Evolutionary conservation across 2,329 filamentous ascomycete genomes (phyloP), one percentile per base, ranked within the genome.

Genomic region (Ascochyta pisi): DNA sequence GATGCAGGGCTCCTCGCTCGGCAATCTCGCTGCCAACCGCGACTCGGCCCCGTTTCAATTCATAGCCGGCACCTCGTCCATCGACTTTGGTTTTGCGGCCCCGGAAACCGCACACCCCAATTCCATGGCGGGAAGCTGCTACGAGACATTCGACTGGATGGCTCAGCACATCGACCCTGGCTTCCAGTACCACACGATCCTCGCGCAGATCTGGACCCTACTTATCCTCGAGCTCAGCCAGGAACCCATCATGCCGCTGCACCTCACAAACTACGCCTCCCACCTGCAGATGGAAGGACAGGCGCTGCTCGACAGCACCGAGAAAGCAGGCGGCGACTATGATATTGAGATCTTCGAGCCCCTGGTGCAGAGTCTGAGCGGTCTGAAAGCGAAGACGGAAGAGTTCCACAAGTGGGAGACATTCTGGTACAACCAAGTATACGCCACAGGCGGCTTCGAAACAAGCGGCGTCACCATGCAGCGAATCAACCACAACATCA

Each of bases 21-120:
- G 87, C 41, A 85, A 86, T 2, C 82, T 96, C 0, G 91, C 88
- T 12, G 87, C 87, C 4, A 88, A 84, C 9, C 89, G 91, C 63
- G 95, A 98, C 75, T 95, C 91, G 67, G 89, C 92, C 3, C 87
- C 92, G 2, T 99, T 98, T 75, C 94, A 96, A 76, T 86, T 94
- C 71, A 90, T 98, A 46, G 92, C 91, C 0, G 95, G 95, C 48
- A 92, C 88, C 7, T 94, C 92, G 40, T 93, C 90, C 10, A 81
- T 99, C 52, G 92, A 98, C 73, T 85, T 99, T 62, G 84, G 86
- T 26, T 98, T 99, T 70, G 76, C 79, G 34, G 44, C 58, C 16
- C 51, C 42, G 19, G 45, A 62, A 23, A 47, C 43, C 31, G 39
- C 52, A 1, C 67, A 69, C 1, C 79, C 79, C 38, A 76, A 75